Evolutionary conservation across 2,329 filamentous ascomycete genomes (phyloP).

Genomic region (Phyllosticta ampelicida): DNA sequence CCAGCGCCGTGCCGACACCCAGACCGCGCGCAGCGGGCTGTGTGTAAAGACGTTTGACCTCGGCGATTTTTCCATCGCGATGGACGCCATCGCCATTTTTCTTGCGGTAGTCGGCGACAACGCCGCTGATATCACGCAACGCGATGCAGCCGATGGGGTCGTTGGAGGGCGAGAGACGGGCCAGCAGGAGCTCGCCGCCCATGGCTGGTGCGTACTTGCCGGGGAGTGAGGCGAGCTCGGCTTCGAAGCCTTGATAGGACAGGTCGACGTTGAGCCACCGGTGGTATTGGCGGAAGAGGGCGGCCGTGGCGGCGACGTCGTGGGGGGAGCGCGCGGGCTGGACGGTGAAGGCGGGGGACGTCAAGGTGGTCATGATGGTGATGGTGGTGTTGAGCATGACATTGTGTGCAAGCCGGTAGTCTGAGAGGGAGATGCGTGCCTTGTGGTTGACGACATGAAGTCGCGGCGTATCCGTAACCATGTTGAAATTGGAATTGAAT

Average conservation of each 20-base stretch:
- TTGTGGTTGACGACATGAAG: no score
- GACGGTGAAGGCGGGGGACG: slow-evolving; percentile 18
- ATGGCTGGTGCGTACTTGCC: slow-evolving; percentile 41
- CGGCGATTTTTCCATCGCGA: slow-evolving; percentile 20
- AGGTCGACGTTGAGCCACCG: slow-evolving; percentile 42
- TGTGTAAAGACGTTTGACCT: slow-evolving; percentile 51
- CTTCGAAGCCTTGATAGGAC: slow-evolving; percentile 44
- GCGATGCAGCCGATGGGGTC: slow-evolving; percentile 37
- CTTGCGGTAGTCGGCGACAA: background rate
- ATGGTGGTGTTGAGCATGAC: background rate
- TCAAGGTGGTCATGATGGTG: background rate
- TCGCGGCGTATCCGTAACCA: no score
- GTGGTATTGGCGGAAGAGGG: slow-evolving; percentile 31
- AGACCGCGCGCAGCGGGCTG: slow-evolving; percentile 36
- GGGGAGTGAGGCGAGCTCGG: slow-evolving; percentile 43
- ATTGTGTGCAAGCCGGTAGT: background rate
- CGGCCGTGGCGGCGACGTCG: slow-evolving; percentile 29
- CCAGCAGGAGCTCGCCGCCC: slow-evolving; percentile 41
- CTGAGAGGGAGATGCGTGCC: no score
- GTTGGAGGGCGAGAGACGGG: slow-evolving; percentile 16
- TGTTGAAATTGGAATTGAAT: no score
- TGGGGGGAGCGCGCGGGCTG: slow-evolving; percentile 28
- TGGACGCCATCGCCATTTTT: background rate
- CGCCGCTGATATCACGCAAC: slow-evolving; percentile 25
- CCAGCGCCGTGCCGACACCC: slow-evolving; percentile 40